Conservation (phyloP, 257 asterid genomes). For the Nicotiana obtusifolia region DNA sequence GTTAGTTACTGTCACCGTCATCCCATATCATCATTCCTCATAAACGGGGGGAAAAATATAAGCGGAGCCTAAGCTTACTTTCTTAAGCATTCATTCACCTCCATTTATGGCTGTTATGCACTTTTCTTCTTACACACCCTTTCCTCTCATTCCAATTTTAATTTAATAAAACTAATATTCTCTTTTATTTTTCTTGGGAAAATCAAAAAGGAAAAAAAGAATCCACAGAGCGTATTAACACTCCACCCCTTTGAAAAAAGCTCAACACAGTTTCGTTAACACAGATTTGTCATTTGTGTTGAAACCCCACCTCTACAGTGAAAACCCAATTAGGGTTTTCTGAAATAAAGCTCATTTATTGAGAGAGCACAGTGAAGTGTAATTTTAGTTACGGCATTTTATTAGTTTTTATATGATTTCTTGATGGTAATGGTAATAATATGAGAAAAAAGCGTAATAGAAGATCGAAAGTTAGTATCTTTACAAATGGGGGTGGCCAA, state of each 20-base stretch:
- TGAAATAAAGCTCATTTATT: not conserved
- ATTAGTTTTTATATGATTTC: not conserved
- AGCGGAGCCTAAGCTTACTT: not conserved
- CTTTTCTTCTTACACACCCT: not conserved
- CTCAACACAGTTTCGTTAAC: not conserved
- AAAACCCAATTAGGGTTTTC: slow-evolving; percentile 8
- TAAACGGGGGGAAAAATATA: not conserved
- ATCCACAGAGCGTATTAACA: not conserved
- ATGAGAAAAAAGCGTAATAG: slow-evolving; percentile 33
- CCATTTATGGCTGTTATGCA: not conserved
- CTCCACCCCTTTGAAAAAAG: not conserved
- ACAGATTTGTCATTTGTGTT: not conserved
- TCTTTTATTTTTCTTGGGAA: not conserved
- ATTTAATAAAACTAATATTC: not conserved
- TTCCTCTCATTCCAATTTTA: not conserved
- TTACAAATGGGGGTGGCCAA: slow-evolving; percentile 71
- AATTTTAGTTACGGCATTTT: not conserved
- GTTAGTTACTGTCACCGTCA: not conserved
- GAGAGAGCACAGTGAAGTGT: not conserved
- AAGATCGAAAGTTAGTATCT: slow-evolving; percentile 7
- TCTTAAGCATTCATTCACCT: not conserved
- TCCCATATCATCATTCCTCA: not conserved
- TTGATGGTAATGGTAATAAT: slow-evolving; percentile 10
- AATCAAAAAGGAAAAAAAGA: not conserved
- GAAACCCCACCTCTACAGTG: slow-evolving; percentile 9